Conservation (phyloP, 2,329 filamentous ascomycete genomes). For the Alternaria incomplexa region DNA sequence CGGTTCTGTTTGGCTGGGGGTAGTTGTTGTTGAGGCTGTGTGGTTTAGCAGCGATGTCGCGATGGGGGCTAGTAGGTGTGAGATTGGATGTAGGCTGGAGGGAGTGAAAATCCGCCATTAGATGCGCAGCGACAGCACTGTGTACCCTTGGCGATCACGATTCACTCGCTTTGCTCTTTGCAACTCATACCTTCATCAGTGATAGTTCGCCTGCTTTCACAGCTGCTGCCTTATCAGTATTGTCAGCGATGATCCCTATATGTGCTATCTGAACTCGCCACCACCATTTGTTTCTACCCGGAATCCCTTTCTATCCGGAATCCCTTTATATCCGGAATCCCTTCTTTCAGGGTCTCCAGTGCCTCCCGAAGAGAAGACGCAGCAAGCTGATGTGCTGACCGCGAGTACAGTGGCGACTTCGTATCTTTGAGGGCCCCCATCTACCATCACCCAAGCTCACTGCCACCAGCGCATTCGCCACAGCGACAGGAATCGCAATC, state of each 20-base stretch:
- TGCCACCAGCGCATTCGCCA: background rate
- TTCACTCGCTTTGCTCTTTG: background rate
- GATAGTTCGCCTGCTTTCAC: background rate
- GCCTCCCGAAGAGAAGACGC: background rate
- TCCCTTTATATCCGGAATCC: background rate
- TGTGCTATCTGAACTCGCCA: background rate
- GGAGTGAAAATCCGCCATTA: background rate
- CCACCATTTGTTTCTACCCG: background rate
- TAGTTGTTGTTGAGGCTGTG: background rate
- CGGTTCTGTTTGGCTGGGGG: background rate
- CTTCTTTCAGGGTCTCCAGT: background rate
- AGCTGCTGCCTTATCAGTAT: background rate
- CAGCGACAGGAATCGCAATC: background rate
- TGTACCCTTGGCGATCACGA: background rate
- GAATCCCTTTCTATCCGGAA: background rate
- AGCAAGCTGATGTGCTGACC: background rate
- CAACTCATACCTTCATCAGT: background rate
- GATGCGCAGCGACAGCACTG: background rate
- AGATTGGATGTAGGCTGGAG: background rate
- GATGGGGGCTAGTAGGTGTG: background rate
- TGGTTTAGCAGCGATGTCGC: background rate
- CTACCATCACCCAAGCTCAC: background rate
- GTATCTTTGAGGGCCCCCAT: background rate
- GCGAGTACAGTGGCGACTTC: background rate
- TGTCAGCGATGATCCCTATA: background rate